Base-by-base conservation (phyloP, 1,139 yeast species). In the Hanseniaspora gamundiae region DNA sequence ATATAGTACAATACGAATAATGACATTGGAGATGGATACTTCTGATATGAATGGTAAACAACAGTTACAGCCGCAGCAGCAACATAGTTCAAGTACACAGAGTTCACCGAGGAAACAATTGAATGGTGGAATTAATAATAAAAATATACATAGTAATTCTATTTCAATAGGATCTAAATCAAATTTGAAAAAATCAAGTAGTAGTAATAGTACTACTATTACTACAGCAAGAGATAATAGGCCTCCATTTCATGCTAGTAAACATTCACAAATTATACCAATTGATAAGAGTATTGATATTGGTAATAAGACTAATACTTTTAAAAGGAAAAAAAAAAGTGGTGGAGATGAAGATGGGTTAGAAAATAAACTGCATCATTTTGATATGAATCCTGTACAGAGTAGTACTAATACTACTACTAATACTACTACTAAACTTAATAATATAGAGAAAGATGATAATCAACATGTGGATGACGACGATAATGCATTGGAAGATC, bases 221-320 rank as follows among this genome's bases (percentile, higher is more conserved):
- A n/a, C n/a, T n/a, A 13, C 49, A 47, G 36, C 53, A 52, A 28
- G 44, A 51, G 40, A 47, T 19, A 45, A 49, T 24, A 54, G 49
- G 33, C 52, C 58, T 11, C 61, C 61, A 21, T 57, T 58, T 43
- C 53, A 55, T 33, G 53, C 62, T 10, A 52, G 57, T 3, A 57
- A 56, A 39, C 62, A 58, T 44, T 52, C 62, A 9, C 60, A 57
- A 40, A 57, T 58, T 20, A 35, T 57, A 36, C 61, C 62, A 8
- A 39, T 53, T 26, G 52, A 53, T 38, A 49, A 52, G n/a, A 33
- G 16, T 16, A 33, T 14, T 19, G 16, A 33, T 13, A 33, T 4
- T 33, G 20, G 36, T 16, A 33, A 29, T 24, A 24, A 24, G 31
- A 4, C n/a, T 13, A n/a, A n/a, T 29, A n/a, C 33, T 14, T 33